These are phyloP conservation scores for Magnolia changhungtana DNA, from an alignment of 164 flowering plant species.

Conservation along the genomic window DNA sequence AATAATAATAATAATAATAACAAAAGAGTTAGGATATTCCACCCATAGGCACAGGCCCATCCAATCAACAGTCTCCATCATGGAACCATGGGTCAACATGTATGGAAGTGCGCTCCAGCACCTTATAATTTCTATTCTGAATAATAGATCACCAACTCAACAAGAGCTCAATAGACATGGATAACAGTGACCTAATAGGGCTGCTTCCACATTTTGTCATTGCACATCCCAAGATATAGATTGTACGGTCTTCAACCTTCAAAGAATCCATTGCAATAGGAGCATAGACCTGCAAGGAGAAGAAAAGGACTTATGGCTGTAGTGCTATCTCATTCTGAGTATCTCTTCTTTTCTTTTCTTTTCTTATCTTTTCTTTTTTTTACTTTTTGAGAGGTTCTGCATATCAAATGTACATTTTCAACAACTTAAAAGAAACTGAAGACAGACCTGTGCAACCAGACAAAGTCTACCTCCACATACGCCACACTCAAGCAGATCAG, in stretches of 20 bases:
- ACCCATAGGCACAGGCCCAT: too few relatives aligned
- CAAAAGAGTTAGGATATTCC: not conserved
- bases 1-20: not conserved
- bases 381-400: too few relatives aligned
- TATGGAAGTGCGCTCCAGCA: not conserved
- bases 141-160: not conserved
- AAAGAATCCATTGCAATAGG: constrained; percentile 44
- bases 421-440: not conserved
- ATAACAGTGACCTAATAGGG: constrained; percentile 40
- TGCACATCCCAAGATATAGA: constrained; percentile 70
- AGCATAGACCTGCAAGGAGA: constrained; percentile 59
- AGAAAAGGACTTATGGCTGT: not conserved
- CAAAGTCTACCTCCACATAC: constrained; percentile 49
- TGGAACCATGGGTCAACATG: not conserved
- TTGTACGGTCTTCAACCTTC: constrained; percentile 60
- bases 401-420: too few relatives aligned
- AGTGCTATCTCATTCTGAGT: constrained; percentile 1
- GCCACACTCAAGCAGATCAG: constrained; percentile 47
- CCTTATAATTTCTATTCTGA: not conserved
- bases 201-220: constrained; percentile 48
- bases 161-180: not conserved
- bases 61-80: too few relatives aligned
- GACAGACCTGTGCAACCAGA: constrained; percentile 73
- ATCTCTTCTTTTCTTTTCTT: too few relatives aligned
- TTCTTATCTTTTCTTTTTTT: too few relatives aligned